Evolutionary conservation across 106 monocot species (phyloP), one percentile per base, ranked within the genome.

Genomic region (Dioscorea dumetorum): DNA sequence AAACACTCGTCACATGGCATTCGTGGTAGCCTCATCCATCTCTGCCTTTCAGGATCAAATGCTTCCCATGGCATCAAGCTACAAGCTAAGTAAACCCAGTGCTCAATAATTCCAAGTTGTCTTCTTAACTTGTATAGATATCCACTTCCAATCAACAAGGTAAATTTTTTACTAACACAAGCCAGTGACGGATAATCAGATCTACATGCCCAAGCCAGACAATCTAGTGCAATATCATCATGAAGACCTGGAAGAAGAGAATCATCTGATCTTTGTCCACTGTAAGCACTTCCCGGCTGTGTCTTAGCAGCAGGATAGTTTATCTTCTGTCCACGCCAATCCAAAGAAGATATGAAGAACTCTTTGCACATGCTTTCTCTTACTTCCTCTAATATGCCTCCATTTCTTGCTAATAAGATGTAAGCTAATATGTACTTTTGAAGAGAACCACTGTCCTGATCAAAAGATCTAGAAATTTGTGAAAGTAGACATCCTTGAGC

Each of bases 1-100:
- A 94, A 94, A 68, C 94, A 94, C 8, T 84, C 86, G 52, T 94
- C 94, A 53, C 90, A 90, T n/a, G 94, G 94, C 82, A 94, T 87
- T 22, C 73, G 76, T 28, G 90, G 94, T 28, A 94, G 80, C 65
- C 82, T 74, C 86, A 87, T 90, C 94, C 94, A 90, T 32, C 79
- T 71, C 52, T 65, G 68, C 24, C 77, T 69, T 18, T 54, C 64
- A 24, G 94, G 94, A 77, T 90, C 90, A 73, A 87, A 94, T 48
- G 88, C 86, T 69, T 82, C 86, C 94, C 94, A 94, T 20, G 84
- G 90, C 86, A 90, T 90, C 59, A 79, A 61, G 48, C 79, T 90
- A 62, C 86, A 89, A 14, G 90, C 80, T 22, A 94, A 16, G 57
- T 84, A 94, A 21, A 94, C 84, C 86, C 87, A 90, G 58, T 90